Evolutionary conservation across 768 basidiomycete genomes (phyloP).

Genomic region (Infundibulicybe gibba): DNA sequence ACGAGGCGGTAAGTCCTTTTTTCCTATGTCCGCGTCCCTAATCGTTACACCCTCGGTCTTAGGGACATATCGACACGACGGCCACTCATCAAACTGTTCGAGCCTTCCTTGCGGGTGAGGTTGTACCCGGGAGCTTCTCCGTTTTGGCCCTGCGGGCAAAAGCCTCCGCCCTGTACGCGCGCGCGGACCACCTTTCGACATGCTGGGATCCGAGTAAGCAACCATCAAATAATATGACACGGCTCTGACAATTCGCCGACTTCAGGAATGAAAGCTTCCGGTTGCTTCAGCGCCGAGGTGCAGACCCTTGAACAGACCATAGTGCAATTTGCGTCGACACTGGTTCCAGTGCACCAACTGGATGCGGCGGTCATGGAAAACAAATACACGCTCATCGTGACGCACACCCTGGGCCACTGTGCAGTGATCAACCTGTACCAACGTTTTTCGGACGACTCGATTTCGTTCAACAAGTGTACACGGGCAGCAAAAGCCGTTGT

Average conservation of each 20-base stretch:
- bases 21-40: constrained; percentile 2
- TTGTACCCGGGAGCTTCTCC: constrained; percentile 57
- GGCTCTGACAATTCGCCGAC: too few relatives aligned
- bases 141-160: constrained; percentile 66
- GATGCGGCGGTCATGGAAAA: constrained; percentile 52
- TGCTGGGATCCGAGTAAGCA: constrained; percentile 58
- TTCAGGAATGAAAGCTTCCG: constrained; percentile 13
- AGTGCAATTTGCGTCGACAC: constrained; percentile 55
- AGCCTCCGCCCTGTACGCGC: constrained; percentile 72
- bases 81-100: constrained; percentile 56
- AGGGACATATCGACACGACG: constrained; percentile 58
- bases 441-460: constrained; percentile 53
- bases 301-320: constrained; percentile 62
- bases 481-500: constrained; percentile 59
- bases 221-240: too few relatives aligned
- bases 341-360: constrained; percentile 65
- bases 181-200: constrained; percentile 57
- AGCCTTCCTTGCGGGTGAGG: constrained; percentile 58
- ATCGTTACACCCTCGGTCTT: constrained; percentile 3
- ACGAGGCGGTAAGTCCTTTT: constrained; percentile 52
- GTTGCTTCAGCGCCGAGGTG: constrained; percentile 53
- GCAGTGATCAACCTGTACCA: constrained; percentile 66
- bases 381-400: constrained; percentile 53
- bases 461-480: constrained; percentile 64
- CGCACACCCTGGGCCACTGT: constrained; percentile 64